A percentile compares a stretch with the other conserved stretches of the same genome.
phyloP scores from a whole-genome alignment of 345 rosid genomes.

The Aurinia saxatilis region DNA sequence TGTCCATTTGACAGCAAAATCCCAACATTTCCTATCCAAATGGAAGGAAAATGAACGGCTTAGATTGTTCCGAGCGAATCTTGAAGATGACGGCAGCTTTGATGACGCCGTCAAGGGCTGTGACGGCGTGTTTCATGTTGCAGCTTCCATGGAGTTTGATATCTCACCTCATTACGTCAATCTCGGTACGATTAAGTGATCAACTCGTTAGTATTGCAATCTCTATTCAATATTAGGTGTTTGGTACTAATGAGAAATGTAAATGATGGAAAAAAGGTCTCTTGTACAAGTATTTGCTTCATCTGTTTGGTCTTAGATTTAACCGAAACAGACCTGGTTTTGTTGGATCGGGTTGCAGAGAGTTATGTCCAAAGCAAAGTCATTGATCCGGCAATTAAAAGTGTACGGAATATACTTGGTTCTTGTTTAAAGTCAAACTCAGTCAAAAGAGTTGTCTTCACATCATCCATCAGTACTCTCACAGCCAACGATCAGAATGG shows the following conservation, averaged over 20 bases:
- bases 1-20: conserved; percentile 38
- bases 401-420: conserved; percentile 63
- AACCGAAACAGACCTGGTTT: not conserved
- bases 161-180: conserved; percentile 20
- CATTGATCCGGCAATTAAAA: conserved; percentile 56
- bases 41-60: conserved; percentile 44
- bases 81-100: conserved; percentile 67
- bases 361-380: conserved; percentile 42
- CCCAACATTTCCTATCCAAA: conserved; percentile 28
- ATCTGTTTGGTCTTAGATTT: not conserved
- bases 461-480: conserved; percentile 82
- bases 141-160: conserved; percentile 72
- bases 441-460: conserved; percentile 69
- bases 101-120: conserved; percentile 73
- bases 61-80: conserved; percentile 64
- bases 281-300: no score
- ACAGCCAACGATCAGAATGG: conserved; percentile 55
- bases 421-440: conserved; percentile 60
- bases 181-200: conserved; percentile 25
- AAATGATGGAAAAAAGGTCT: no score
- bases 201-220: no score
- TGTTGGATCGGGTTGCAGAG: conserved; percentile 30
- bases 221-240: no score
- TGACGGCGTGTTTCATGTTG: conserved; percentile 78
- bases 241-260: not conserved